Percentiles rank a stretch among this genome's conserved stretches.
phyloP scores from a whole-genome alignment of 257 asterid genomes.

The Solanum verrucosum region DNA sequence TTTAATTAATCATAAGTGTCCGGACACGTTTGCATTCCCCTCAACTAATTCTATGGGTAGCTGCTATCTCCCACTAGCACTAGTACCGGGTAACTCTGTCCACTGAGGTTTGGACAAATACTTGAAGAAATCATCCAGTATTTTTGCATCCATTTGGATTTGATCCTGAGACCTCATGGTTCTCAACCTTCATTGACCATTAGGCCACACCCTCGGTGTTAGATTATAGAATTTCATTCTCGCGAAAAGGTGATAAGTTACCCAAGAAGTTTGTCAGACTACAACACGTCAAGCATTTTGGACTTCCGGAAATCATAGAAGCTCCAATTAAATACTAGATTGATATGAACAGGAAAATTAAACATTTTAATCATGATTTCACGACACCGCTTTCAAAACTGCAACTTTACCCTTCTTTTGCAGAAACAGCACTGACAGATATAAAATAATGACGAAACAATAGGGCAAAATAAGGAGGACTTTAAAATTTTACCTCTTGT shows the following conservation, averaged over 20 bases:
- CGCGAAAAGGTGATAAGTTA: not conserved
- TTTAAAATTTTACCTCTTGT: slow-evolving; percentile 52
- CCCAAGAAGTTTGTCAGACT: not conserved
- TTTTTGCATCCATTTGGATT: not conserved
- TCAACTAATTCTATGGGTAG: not conserved
- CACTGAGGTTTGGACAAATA: not conserved
- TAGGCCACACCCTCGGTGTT: not conserved
- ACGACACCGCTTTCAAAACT: not conserved
- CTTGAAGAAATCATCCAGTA: not conserved
- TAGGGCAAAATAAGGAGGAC: not conserved
- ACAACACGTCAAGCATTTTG: not conserved
- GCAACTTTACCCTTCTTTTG: not conserved
- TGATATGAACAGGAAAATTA: not conserved
- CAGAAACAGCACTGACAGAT: not conserved
- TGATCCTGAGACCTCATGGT: not conserved
- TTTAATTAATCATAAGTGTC: not conserved
- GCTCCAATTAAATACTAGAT: not conserved
- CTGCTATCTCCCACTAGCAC: not conserved
- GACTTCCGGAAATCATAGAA: not conserved
- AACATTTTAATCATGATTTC: not conserved
- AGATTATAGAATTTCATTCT: not conserved
- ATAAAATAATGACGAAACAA: not conserved
- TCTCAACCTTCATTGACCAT: not conserved
- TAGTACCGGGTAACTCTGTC: not conserved
- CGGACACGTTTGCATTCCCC: not conserved